Conservation (phyloP, 768 basidiomycete genomes). For the Cantharellus cinnabarinus region DNA sequence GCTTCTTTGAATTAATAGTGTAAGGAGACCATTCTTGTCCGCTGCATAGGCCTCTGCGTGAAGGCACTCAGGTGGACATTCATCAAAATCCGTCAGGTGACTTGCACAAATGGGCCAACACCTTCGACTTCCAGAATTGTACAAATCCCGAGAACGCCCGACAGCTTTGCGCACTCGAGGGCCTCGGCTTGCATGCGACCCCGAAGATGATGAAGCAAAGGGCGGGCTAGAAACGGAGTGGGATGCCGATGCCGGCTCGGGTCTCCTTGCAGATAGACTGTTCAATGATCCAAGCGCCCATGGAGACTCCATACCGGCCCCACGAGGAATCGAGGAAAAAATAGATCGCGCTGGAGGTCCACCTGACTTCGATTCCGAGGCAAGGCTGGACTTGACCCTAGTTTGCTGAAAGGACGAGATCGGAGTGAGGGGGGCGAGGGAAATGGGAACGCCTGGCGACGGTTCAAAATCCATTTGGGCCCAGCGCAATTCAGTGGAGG, state of each 20-base stretch:
- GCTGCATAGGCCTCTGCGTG: neutral
- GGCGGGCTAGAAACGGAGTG: neutral
- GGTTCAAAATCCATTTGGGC: neutral
- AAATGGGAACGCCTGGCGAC: neutral
- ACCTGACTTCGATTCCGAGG: neutral
- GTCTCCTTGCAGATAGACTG: too few species aligned
- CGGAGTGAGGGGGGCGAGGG: neutral
- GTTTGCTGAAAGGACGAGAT: neutral
- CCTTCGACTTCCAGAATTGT: slow-evolving; percentile 1
- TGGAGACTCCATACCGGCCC: slow-evolving; percentile 5
- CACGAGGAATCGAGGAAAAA: slow-evolving; percentile 6
- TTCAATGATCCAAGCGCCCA: slow-evolving; percentile 2
- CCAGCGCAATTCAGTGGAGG: neutral
- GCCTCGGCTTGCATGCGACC: neutral
- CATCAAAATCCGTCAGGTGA: neutral
- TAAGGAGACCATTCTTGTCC: neutral
- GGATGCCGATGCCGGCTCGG: neutral
- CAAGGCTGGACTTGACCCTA: neutral
- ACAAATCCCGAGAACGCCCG: slow-evolving; percentile 10
- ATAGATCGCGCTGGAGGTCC: slow-evolving; percentile 6
- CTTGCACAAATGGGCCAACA: neutral
- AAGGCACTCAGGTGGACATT: neutral
- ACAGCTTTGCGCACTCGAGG: slow-evolving; percentile 7
- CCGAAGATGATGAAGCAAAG: slow-evolving; percentile 1
- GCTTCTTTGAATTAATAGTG: neutral